These are phyloP conservation scores for Cunninghamia lanceolata DNA, from an alignment of 75 land plant species.

Conservation along the genomic window DNA sequence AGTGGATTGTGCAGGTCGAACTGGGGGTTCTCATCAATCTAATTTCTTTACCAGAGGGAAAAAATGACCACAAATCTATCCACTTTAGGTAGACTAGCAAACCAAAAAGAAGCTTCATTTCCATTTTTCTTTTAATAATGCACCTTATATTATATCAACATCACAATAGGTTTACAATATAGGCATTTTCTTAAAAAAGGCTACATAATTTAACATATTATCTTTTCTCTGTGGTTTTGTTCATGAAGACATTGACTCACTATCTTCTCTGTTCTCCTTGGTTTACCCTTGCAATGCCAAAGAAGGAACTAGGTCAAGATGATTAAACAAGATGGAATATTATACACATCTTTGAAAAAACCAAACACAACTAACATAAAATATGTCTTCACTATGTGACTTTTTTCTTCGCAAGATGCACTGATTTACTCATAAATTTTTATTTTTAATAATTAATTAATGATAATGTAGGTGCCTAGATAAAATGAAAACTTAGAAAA, in stretches of 20 bases:
- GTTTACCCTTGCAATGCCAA: too few relatives aligned
- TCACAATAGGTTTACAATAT: not conserved
- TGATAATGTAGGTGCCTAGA: too few relatives aligned
- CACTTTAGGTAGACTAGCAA: slow-evolving; percentile 73
- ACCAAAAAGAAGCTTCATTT: not conserved
- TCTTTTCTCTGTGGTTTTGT: not conserved
- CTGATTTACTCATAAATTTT: not conserved
- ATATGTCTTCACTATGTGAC: not conserved
- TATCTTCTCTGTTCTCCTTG: not conserved
- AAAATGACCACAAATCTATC: slow-evolving; percentile 90
- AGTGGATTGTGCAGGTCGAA: slow-evolving; percentile 98
- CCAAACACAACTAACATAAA: not conserved
- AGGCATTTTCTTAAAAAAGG: not conserved
- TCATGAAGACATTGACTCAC: not conserved
- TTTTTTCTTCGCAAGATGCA: not conserved
- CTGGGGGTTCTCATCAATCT: slow-evolving; percentile 96
- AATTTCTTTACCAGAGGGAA: slow-evolving; percentile 72
- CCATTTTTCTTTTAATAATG: not conserved
- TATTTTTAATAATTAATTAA: too few relatives aligned
- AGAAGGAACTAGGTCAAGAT: too few relatives aligned
- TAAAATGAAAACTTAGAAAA: too few relatives aligned
- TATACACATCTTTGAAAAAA: not conserved
- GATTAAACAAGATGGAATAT: too few relatives aligned
- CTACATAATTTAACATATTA: not conserved
- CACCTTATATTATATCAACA: not conserved